These are phyloP conservation scores for Phialocephala subalpina DNA, from an alignment of 2,329 filamentous ascomycete genomes.

Conservation along the genomic window DNA sequence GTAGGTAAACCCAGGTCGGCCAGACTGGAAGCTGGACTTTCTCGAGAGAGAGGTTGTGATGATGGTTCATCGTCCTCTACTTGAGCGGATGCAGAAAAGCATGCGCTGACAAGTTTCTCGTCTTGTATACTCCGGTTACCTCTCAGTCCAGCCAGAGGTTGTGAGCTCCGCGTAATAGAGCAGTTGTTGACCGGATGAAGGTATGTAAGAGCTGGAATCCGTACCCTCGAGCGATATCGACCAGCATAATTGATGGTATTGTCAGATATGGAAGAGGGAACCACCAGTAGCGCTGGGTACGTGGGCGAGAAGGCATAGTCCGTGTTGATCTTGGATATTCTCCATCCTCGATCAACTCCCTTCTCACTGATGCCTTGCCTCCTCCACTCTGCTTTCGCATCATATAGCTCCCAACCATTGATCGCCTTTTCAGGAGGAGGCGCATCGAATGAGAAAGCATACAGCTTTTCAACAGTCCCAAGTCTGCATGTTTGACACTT, in stretches of 20 bases:
- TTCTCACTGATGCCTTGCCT: slow-evolving; percentile 89
- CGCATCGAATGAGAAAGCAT: slow-evolving; percentile 87
- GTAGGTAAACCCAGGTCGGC: slow-evolving; percentile 50
- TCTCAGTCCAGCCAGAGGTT: slow-evolving; percentile 86
- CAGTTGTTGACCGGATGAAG: slow-evolving; percentile 98
- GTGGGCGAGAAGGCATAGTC: slow-evolving; percentile 93
- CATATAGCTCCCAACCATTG: slow-evolving; percentile 85
- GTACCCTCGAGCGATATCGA: slow-evolving; percentile 84
- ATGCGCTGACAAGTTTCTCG: slow-evolving; percentile 90
- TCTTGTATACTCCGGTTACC: slow-evolving; percentile 94
- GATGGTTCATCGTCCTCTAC: slow-evolving; percentile 37
- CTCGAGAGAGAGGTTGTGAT: slow-evolving; percentile 38
- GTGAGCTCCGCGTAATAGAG: slow-evolving; percentile 93
- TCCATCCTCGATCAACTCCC: slow-evolving; percentile 71
- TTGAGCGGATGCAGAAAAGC: slow-evolving; percentile 73
- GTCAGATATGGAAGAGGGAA: slow-evolving; percentile 92
- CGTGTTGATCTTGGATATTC: slow-evolving; percentile 87
- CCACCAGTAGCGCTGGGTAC: slow-evolving; percentile 85
- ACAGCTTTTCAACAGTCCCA: slow-evolving; percentile 84
- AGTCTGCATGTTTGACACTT: slow-evolving; percentile 82
- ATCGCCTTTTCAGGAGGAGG: slow-evolving; percentile 75
- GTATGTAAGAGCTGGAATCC: slow-evolving; percentile 91
- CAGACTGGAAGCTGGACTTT: slow-evolving; percentile 58
- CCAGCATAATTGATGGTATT: slow-evolving; percentile 94
- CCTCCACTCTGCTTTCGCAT: slow-evolving; percentile 84